Percentiles rank a stretch among this genome's conserved stretches.
Conservation (phyloP, 371 early-diverging fungal species). For the Cokeromyces recurvatus region DNA sequence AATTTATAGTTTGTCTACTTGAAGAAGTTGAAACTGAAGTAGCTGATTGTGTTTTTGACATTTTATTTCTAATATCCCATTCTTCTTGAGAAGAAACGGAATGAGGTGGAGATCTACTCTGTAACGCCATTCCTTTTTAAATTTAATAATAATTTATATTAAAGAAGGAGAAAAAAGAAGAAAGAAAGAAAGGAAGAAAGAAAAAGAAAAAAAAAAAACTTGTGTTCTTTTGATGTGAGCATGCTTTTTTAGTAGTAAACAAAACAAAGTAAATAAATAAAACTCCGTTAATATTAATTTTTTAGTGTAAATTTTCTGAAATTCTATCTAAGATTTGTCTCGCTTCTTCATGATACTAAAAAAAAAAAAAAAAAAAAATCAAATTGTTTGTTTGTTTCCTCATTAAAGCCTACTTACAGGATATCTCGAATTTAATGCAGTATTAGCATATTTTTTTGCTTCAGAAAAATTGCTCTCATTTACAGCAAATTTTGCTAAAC, state of each 20-base stretch:
- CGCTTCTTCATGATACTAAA: too few relatives aligned
- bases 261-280: too few relatives aligned
- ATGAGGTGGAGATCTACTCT: constrained; percentile 22
- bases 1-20: constrained; percentile 23
- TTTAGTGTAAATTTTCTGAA: too few relatives aligned
- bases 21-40: constrained; percentile 32
- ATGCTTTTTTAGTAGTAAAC: too few relatives aligned
- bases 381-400: too few relatives aligned
- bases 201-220: neutral
- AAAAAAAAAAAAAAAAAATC: too few relatives aligned
- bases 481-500: constrained; percentile 56
- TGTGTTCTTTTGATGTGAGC: too few relatives aligned
- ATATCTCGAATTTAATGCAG: constrained; percentile 34
- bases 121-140: constrained; percentile 21
- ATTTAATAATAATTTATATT: neutral
- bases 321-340: too few relatives aligned
- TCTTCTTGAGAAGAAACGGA: constrained; percentile 30
- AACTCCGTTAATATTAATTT: too few relatives aligned
- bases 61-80: constrained; percentile 25
- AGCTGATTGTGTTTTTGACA: constrained; percentile 25
- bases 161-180: neutral
- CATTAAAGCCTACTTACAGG: too few relatives aligned
- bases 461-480: constrained; percentile 34
- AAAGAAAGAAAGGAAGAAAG: neutral
- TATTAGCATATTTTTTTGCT: constrained; percentile 43